phyloP scores from a whole-genome alignment of 179 eudicot species.

The Dionaea muscipula region DNA sequence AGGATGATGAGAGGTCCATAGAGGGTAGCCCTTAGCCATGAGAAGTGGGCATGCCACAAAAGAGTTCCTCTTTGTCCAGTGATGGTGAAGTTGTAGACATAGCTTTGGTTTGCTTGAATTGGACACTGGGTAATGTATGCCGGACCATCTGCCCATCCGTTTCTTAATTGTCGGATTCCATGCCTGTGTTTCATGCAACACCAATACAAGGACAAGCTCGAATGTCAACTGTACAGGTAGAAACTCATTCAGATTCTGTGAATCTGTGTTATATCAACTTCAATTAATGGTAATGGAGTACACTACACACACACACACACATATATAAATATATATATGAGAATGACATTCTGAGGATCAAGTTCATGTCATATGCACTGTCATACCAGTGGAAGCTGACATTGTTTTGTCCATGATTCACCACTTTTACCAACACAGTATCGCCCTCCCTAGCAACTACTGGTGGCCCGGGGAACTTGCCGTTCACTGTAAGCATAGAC shows the following conservation, averaged over 20 bases:
- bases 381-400: constrained; percentile 49
- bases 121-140: constrained; percentile 59
- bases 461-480: constrained; percentile 50
- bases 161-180: constrained; percentile 40
- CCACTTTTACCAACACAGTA: constrained; percentile 32
- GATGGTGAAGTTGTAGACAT: constrained; percentile 50
- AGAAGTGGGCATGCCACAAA: constrained; percentile 51
- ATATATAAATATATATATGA: background rate
- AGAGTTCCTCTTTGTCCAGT: constrained; percentile 58
- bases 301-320: background rate
- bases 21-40: constrained; percentile 46
- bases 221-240: too few species aligned
- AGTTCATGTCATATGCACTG: too few species aligned
- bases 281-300: background rate
- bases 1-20: constrained; percentile 44
- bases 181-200: constrained; percentile 28
- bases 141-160: constrained; percentile 71
- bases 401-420: constrained; percentile 44
- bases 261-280: background rate
- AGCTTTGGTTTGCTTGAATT: constrained; percentile 32
- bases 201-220: too few species aligned
- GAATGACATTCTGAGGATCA: background rate
- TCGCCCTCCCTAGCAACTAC: constrained; percentile 60
- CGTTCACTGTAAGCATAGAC: constrained; percentile 50
- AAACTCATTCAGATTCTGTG: too few species aligned